Conservation (phyloP, 2,329 filamentous ascomycete genomes). For the Sarocladium brachiariae region DNA sequence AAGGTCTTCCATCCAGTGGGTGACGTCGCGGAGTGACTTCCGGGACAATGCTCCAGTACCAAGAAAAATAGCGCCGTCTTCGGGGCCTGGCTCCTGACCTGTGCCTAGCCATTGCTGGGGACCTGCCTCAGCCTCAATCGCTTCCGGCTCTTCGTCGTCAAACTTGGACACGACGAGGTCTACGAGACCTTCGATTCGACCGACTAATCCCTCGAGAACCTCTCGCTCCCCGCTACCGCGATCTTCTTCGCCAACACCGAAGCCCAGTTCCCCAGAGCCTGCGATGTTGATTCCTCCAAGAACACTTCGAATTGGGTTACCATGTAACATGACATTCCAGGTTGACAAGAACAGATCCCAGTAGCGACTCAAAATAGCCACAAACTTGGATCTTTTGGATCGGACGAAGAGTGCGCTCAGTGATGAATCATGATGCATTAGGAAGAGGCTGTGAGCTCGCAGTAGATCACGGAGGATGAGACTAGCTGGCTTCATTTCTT, state of each 20-base stretch:
- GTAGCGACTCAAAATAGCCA: conserved; percentile 65
- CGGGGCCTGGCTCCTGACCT: conserved; percentile 57
- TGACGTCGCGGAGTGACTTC: conserved; percentile 63
- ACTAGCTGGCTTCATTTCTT: conserved; percentile 78
- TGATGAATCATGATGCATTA: conserved; percentile 77
- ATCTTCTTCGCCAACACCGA: conserved; percentile 93
- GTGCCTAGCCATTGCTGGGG: conserved; percentile 61
- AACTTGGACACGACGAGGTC: conserved; percentile 86
- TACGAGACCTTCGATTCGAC: conserved; percentile 72
- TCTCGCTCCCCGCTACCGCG: conserved; percentile 90
- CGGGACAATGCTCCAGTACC: conserved; percentile 69
- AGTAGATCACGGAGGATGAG: conserved; percentile 75
- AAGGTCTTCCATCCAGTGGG: conserved; percentile 82
- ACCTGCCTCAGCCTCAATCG: conserved; percentile 16
- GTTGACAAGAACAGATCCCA: conserved; percentile 66
- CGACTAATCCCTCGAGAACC: conserved; percentile 82
- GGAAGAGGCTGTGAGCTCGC: conserved; percentile 75
- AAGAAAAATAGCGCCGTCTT: conserved; percentile 82
- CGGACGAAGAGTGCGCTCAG: conserved; percentile 63
- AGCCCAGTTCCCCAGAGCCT: conserved; percentile 81
- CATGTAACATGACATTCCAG: conserved; percentile 88
- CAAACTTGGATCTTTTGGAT: conserved; percentile 60
- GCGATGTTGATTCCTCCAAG: conserved; percentile 83
- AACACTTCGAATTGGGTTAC: conserved; percentile 74
- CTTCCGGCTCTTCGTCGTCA: conserved; percentile 41